Conservation (phyloP, 1,284 basidiomycete genomes). For the Naganishia cerealis region DNA sequence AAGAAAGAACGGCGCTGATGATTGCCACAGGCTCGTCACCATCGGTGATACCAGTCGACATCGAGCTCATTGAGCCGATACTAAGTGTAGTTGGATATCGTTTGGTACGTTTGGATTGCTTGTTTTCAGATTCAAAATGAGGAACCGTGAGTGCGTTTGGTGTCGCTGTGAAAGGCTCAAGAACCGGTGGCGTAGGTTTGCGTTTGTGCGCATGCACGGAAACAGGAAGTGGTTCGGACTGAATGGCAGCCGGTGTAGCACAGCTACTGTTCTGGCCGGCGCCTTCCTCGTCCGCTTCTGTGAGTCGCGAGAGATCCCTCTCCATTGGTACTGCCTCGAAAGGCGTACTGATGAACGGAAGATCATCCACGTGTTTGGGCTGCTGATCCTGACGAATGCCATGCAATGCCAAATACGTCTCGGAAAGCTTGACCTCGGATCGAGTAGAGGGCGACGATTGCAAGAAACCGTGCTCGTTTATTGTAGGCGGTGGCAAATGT, state of each 20-base stretch:
- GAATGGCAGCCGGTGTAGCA: not conserved
- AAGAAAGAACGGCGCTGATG: slow-evolving; percentile 14
- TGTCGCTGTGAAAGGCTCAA: not conserved
- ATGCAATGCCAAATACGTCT: not conserved
- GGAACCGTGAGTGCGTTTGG: not conserved
- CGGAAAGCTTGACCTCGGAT: not conserved
- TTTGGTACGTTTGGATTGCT: not conserved
- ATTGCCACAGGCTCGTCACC: slow-evolving; percentile 9
- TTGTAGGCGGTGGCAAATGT: slow-evolving; percentile 14
- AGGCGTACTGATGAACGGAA: not conserved
- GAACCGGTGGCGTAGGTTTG: not conserved
- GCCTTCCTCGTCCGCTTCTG: slow-evolving; percentile 17
- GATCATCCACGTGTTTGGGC: not conserved
- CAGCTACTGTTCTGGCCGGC: not conserved
- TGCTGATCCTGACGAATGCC: not conserved
- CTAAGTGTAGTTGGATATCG: slow-evolving; percentile 4
- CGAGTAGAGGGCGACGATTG: slow-evolving; percentile 1
- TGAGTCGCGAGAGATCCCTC: slow-evolving; percentile 24
- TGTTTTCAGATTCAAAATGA: not conserved
- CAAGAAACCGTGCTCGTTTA: slow-evolving; percentile 23
- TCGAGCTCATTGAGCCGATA: slow-evolving; percentile 18
- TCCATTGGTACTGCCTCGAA: slow-evolving; percentile 5
- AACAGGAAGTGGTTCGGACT: not conserved
- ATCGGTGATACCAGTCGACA: slow-evolving; percentile 20
- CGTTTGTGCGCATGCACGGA: not conserved